Base-by-base conservation (phyloP, 176 grass and related monocot genomes). In the Dactylis glomerata region DNA sequence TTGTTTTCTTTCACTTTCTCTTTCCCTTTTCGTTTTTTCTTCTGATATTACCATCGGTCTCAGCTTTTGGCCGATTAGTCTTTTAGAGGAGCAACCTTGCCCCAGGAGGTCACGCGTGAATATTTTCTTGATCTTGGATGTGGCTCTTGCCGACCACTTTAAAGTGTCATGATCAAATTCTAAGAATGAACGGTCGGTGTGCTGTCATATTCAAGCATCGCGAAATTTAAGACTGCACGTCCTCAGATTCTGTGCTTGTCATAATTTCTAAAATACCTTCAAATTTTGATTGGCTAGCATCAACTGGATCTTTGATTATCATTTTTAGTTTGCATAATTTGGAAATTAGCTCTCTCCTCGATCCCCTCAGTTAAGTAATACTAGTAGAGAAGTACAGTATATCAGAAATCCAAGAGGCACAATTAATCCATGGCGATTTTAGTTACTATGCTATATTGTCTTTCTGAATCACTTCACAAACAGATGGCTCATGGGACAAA, bases 121-220 rank as follows among this genome's bases (percentile, higher is more conserved):
- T 79, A 20, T 28, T 72, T 76, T 72, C 36, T 66, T 65, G 9
- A 73, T 49, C 73, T 86, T 74, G 20, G 80, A 38, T 78, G 47
- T 66, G 22, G 45, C 55, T 73, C 31, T 66, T 83, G n/a, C 56
- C 59, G 11, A 66, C 10, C 65, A 77, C 83, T 81, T 89, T 81
- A 82, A 67, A 68, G 63, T 82, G 24, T 16, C 72, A 55, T 86
- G 59, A 89, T 89, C 72, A 77, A 82, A 45, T 86, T 82, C 81
- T 55, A 70, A 62, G 26, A 63, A 77, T 45, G 12, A 4, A 82
- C 16, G 54, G 44, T 72, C 65, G 20, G 13, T 78, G 63, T 77
- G 76, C 52, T 45, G 23, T 52, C 40, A 10, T 59, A 36, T 55
- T 63, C 78, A 10, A 72, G n/a, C 41, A n/a, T 68, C 38, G 22